Base-by-base conservation (phyloP, 768 basidiomycete species). In the Leucocoprinus birnbaumii region DNA sequence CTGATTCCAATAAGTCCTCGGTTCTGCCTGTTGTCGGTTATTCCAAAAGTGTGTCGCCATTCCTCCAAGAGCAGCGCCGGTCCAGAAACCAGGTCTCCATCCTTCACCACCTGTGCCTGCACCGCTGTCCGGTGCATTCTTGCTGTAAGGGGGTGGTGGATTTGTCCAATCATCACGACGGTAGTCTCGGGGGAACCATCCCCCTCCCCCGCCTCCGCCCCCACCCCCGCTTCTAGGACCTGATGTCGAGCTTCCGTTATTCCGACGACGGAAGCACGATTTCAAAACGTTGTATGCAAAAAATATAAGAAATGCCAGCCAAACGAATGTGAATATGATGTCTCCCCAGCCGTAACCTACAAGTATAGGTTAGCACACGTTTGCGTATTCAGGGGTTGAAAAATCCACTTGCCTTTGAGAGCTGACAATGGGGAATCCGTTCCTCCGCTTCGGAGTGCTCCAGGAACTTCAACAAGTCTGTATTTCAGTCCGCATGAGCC, bases 401-500 rank as follows among this genome's bases (percentile, higher is more conserved):
- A 16, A 16, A 41, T 40, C 24, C 45, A n/a, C 73, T 59, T 62
- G 70, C 74, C 64, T 57, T 63, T 69, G 25, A 62, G 57, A 31
- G 53, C 58, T 38, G 65, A 66, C 38, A 66, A 44, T 2, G 70
- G 66, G 38, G 61, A 65, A 51, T 71, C 66, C 18, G 65, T 55
- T 26, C 66, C 58, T 19, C 57, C 62, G 56, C 70, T 65, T 26
- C 74, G 71, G 52, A 82, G 66, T 38, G 70, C 62, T 13, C 68
- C 68, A 25, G 88, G 87, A 4, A 94, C 73, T 48, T 87, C 80
- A 18, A 91, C 81, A 2, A 98, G 81, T 45, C 81, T 79, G 65
- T 97, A 98, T 57, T 92, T 84, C 51, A 98, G 73, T 6, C 86
- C 87, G 68, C 94, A 98, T 14, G 93, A 94, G 16, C 88, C 94